A percentile compares a stretch with the other conserved stretches of the same genome.
These are phyloP conservation scores for Boletus rubropictus DNA, from an alignment of 768 basidiomycete genomes.

Conservation along the genomic window DNA sequence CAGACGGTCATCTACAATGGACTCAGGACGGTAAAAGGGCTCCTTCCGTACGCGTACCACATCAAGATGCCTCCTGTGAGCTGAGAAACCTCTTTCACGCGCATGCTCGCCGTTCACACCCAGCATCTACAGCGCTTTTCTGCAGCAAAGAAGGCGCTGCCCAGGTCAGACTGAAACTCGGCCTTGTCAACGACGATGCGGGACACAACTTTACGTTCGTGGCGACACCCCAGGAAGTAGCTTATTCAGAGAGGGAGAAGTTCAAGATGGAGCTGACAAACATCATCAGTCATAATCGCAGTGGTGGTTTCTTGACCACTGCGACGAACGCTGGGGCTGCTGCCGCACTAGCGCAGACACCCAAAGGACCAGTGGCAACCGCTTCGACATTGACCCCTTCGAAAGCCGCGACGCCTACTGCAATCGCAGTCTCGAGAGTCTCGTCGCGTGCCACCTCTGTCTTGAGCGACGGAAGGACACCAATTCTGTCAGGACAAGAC, in stretches of 20 bases:
- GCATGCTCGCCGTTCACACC: constrained; percentile 3
- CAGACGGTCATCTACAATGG: constrained; percentile 71
- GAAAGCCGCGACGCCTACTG: constrained; percentile 31
- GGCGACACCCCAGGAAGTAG: constrained; percentile 50
- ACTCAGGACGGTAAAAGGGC: constrained; percentile 64
- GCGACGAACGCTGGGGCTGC: constrained; percentile 8
- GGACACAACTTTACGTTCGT: constrained; percentile 83
- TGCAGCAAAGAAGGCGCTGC: constrained; percentile 81
- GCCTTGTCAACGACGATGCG: constrained; percentile 58
- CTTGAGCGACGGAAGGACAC: constrained; percentile 46
- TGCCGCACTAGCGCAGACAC: constrained; percentile 18
- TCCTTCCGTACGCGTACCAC: constrained; percentile 57
- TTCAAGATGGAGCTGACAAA: constrained; percentile 77
- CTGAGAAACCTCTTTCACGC: constrained; percentile 21
- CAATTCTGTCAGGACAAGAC: constrained; percentile 53
- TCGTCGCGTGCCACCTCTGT: constrained; percentile 63
- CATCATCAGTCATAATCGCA: constrained; percentile 72
- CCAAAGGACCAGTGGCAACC: constrained; percentile 23
- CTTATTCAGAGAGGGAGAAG: constrained; percentile 67
- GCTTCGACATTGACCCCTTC: constrained; percentile 11
- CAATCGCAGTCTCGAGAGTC: constrained; percentile 32
- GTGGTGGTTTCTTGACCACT: constrained; percentile 20
- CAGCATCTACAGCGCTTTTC: constrained; percentile 54
- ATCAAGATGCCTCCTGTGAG: constrained; percentile 57
- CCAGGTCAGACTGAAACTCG: constrained; percentile 74